Percentiles rank a stretch among this genome's conserved stretches.
These are phyloP conservation scores for Carex pumila DNA, from an alignment of 176 grass and related monocot genomes.

Conservation along the genomic window DNA sequence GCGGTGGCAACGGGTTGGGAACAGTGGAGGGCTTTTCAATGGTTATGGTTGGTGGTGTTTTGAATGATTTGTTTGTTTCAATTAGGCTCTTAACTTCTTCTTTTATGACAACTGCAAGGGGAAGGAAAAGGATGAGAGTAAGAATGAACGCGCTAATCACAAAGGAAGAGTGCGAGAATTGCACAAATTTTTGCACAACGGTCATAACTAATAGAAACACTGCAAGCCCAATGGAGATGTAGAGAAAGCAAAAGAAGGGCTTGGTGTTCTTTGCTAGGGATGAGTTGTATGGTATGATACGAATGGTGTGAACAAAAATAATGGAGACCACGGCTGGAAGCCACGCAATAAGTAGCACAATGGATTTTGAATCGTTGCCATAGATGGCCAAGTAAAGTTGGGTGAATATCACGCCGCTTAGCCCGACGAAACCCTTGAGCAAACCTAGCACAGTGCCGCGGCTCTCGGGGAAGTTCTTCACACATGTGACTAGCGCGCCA, in stretches of 20 bases:
- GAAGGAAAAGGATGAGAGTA: slow-evolving; percentile 52
- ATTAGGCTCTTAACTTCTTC: slow-evolving; percentile 50
- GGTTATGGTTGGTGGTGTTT: slow-evolving; percentile 26
- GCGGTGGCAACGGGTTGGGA: background rate
- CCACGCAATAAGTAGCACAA: slow-evolving; percentile 63
- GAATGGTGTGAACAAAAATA: slow-evolving; percentile 67
- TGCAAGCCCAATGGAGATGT: slow-evolving; percentile 71
- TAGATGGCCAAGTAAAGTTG: slow-evolving; percentile 62
- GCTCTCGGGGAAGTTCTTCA: slow-evolving; percentile 73
- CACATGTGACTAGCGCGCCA: slow-evolving; percentile 63
- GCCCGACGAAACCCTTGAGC: slow-evolving; percentile 70
- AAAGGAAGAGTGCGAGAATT: slow-evolving; percentile 27
- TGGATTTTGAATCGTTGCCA: slow-evolving; percentile 47
- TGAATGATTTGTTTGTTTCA: slow-evolving; percentile 20
- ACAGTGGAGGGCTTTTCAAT: background rate
- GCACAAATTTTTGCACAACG: slow-evolving; percentile 25
- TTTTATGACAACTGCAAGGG: slow-evolving; percentile 57
- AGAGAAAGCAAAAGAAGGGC: slow-evolving; percentile 76
- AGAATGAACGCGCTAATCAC: slow-evolving; percentile 28
- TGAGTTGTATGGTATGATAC: slow-evolving; percentile 38
- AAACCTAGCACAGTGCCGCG: slow-evolving; percentile 67
- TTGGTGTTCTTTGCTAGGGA: slow-evolving; percentile 14
- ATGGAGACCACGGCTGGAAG: slow-evolving; percentile 58
- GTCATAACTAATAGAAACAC: slow-evolving; percentile 52
- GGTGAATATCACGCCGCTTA: slow-evolving; percentile 67